A percentile compares a stretch with the other conserved stretches of the same genome.
Evolutionary conservation across 2,329 filamentous ascomycete genomes (phyloP).

Genomic region (Sclerotinia nivalis): DNA sequence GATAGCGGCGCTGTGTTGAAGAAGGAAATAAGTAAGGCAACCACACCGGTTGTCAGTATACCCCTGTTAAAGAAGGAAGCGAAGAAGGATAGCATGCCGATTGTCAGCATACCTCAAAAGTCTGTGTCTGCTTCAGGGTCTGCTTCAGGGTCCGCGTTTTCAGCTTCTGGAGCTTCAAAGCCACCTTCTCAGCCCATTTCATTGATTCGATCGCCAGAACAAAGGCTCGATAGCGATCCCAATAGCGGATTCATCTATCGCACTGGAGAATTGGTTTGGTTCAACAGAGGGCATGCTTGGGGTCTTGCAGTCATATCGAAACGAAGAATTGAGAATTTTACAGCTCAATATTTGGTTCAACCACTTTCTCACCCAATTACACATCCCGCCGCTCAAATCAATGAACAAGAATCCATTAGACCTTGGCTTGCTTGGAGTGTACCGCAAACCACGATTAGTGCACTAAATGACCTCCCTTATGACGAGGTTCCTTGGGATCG

Average conservation of each 20-base stretch:
- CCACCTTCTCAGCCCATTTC: conserved; percentile 21
- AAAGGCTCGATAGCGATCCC: conserved; percentile 51
- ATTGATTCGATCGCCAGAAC: conserved; percentile 43
- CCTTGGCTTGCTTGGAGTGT: conserved; percentile 61
- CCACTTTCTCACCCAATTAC: conserved; percentile 50
- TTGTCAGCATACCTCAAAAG: conserved; percentile 14
- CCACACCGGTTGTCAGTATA: conserved; percentile 5
- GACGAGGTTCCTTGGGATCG: conserved; percentile 54
- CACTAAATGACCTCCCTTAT: conserved; percentile 47
- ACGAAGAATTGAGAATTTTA: conserved; percentile 45
- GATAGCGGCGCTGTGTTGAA: conserved; percentile 24
- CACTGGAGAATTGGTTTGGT: conserved; percentile 59
- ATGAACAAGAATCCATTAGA: conserved; percentile 49
- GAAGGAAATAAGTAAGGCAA: conserved; percentile 26
- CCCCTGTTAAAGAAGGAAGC: conserved; percentile 26
- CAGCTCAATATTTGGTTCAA: conserved; percentile 48
- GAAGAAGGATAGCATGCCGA: conserved; percentile 19
- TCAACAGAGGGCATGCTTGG: conserved; percentile 53
- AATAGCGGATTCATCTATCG: conserved; percentile 51
- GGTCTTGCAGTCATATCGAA: conserved; percentile 53
- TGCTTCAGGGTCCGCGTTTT: neutral
- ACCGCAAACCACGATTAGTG: conserved; percentile 50
- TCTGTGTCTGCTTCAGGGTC: neutral
- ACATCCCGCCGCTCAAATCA: conserved; percentile 45
- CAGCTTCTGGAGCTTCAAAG: conserved; percentile 18